Evolutionary conservation across 1,284 basidiomycete genomes (phyloP), one percentile per base, ranked within the genome.

Genomic region (Austroboletus olivaceoglutinosus): DNA sequence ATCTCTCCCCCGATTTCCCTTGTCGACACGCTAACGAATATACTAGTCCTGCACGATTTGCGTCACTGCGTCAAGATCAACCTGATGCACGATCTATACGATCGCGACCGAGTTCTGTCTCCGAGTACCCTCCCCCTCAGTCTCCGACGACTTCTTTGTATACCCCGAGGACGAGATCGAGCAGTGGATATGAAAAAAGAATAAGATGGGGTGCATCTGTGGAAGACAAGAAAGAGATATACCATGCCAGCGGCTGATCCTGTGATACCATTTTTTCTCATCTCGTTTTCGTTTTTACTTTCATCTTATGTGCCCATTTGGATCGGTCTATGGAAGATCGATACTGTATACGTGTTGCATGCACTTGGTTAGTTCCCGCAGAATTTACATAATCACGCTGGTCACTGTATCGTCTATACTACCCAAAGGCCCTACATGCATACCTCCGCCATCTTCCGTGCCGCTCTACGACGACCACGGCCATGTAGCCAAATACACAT

Each of bases 171-270:
- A 23, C 48, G 15, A 50, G 21, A 15, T 16, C 40, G 34, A 50
- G 43, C 29, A 16, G 36, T 16, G 54, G 37, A 25, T 49, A 58
- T 43, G 54, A 55, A 13, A 46, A 27, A 27, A 46, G n/a, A n/a
- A n/a, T n/a, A n/a, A n/a, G 67, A 56, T 70, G 64, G 64, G 62
- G 66, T 5, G 30, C 40, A 2, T 68, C 68, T 16, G 63, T 68
- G 42, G 48, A 51, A 21, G 63, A 69, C 23, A 5, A 42, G 5
- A 54, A 18, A 12, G 52, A 66, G n/a, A 21, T 58, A 23, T 64
- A 66, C 45, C 55, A 4, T 31, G 41, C 18, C 44, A 9, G 31
- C 6, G 31, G 31, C 16, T 33, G 31, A 33, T 33, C 31, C 12
- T 25, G 31, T 15, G 12, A 15, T 15, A 16, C 15, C 15, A 13